Evolutionary conservation across 495 filamentous ascomycete genomes (phyloP).

Genomic region (Glonium stellatum): DNA sequence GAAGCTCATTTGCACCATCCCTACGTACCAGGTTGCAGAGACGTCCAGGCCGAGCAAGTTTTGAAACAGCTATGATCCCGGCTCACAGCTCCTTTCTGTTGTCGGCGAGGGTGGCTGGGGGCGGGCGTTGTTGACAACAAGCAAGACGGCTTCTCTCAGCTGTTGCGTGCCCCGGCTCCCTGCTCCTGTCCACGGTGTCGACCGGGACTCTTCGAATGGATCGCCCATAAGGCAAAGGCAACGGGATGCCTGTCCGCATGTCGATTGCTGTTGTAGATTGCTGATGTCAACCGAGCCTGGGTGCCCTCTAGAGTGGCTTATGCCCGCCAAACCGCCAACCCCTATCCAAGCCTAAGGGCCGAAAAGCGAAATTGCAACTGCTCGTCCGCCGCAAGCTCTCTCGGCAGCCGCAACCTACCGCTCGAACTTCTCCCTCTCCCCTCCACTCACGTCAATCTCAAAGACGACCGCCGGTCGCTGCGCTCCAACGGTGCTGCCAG

Average conservation of each 20-base stretch:
- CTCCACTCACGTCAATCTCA: neutral
- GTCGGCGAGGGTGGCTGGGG: conserved; percentile 4
- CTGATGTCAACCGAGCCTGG: neutral
- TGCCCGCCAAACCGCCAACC: neutral
- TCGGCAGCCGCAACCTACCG: neutral
- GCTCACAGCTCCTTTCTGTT: neutral
- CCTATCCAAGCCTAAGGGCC: neutral
- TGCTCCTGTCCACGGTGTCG: neutral
- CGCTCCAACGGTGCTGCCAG: neutral
- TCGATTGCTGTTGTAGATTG: neutral
- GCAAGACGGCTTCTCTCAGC: neutral
- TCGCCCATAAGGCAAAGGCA: conserved; percentile 1
- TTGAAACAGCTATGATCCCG: conserved; percentile 2
- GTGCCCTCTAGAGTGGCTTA: neutral
- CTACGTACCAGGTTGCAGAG: conserved; percentile 6
- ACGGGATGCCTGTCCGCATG: neutral
- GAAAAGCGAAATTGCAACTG: neutral
- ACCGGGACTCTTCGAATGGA: neutral
- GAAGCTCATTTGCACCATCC: conserved; percentile 1
- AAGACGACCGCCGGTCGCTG: neutral
- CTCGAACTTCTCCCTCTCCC: neutral
- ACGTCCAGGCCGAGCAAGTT: neutral
- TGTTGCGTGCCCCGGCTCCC: neutral
- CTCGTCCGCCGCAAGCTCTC: neutral
- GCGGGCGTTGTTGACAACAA: neutral